Evolutionary conservation across 306 rosid species (phyloP), one percentile per base, ranked within the genome.

Genomic region (Corylus avellana): DNA sequence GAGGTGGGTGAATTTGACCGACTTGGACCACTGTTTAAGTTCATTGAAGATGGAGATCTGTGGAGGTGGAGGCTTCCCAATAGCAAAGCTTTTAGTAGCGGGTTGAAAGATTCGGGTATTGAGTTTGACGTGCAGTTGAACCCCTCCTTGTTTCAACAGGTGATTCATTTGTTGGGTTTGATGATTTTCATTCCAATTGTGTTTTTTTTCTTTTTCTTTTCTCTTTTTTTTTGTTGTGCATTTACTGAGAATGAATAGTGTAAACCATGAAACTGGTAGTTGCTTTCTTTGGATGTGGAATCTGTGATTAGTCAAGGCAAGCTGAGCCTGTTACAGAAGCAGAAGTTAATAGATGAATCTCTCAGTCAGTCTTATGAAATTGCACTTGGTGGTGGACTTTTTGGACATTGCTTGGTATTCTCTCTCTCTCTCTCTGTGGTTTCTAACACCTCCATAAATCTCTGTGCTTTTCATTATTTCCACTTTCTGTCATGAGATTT

Each of bases 31-130:
- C 82, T 95, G 71, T 92, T 85, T 73, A 84, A 85, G 46, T 91
- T 92, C 83, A 82, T 92, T 74, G 98, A 95, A 85, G 98, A 91
- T 80, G 98, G 87, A 22, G 98, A 95, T 87, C 86, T 95, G 57
- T 92, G 98, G 98, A 88, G 89, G 83, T 95, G 98, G 98, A 89
- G 77, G 57, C 96, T 92, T 68, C 87, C 81, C 0, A 83, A 89
- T 78, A 91, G 97, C 84, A 95, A 92, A 70, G 97, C 97, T 90
- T 92, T 95, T 67, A 87, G 87, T 73, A 82, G 92, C 55, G 98
- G 98, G 14, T 77, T 92, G 39, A 92, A 91, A 75, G 94, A 92
- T 84, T 76, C 84, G 80, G 86, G 89, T 74, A 77, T 92, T 47
- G 92, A 92, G 49, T 90, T 74, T 70, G 90, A 92, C 77, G 80